Conservation (phyloP, 345 rosid species). For the Citrus glauca region DNA sequence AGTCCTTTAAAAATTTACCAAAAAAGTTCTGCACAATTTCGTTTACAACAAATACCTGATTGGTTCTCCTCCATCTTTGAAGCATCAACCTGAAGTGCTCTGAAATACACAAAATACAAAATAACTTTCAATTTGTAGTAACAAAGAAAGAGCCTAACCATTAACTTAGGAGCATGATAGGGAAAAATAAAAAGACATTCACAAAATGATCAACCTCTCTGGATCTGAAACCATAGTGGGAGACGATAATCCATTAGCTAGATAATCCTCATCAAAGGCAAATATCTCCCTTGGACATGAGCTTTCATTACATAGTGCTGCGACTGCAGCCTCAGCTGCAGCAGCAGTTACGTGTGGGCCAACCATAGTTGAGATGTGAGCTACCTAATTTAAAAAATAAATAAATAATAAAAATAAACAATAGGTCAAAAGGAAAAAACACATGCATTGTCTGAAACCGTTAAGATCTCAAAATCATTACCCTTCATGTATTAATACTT, state of each 20-base stretch:
- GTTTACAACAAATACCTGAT: conserved; percentile 32
- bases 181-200: background rate
- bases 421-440: background rate
- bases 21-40: background rate
- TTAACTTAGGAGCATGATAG: background rate
- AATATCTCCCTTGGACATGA: conserved; percentile 74
- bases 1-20: background rate
- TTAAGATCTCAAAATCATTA: background rate
- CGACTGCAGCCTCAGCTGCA: conserved; percentile 79
- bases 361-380: conserved; percentile 59
- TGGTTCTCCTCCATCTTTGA: conserved; percentile 35
- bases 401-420: background rate
- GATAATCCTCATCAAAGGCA: conserved; percentile 28
- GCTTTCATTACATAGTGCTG: conserved; percentile 71
- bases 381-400: conserved; percentile 32
- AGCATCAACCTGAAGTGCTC: conserved; percentile 41
- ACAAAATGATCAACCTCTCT: conserved; percentile 40
- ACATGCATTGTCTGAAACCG: background rate
- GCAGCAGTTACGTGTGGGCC: conserved; percentile 63
- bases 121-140: background rate
- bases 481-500: background rate
- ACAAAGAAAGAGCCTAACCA: conserved; percentile 2
- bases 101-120: conserved; percentile 22
- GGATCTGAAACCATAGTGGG: conserved; percentile 17
- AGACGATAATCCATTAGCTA: conserved; percentile 27